Base-by-base conservation (phyloP, 768 basidiomycete genomes). In the Boletus insuetus region DNA sequence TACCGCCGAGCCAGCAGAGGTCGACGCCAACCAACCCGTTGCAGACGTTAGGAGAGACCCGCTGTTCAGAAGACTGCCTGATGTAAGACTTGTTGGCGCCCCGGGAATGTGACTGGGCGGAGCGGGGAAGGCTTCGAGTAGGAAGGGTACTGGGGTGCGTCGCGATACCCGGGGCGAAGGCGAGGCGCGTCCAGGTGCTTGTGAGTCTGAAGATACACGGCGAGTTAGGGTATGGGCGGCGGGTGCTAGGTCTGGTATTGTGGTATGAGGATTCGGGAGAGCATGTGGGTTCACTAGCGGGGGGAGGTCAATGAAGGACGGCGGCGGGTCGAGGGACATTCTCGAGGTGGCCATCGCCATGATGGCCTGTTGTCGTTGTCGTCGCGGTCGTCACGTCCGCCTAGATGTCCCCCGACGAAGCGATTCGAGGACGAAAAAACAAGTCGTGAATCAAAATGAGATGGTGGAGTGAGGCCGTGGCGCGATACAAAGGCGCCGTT, bases 91-190 rank as follows among this genome's bases (percentile, higher is more conserved):
- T 17, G 55, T 29, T 42, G 68, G 64, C 2, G 69, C 61, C 0
- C 64, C 69, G 26, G 66, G 71, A 26, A 67, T 71, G 46, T 69
- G 69, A 46, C 73, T 70, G 3, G 69, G 76, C 3, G 69, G 74
- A 2, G 60, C 62, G 12, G 75, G 73, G 20, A 74, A 76, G 5
- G 76, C 68, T 49, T 72, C 74, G 42, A 72, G 74, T 20, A 69
- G 70, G 49, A 65, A 70, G 14, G 76, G 76, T 1, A 68, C 66
- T 2, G 64, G 64, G 2, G 64, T 66, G 42, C 68, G 71, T 8
- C 69, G 72, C n/a, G 67, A 54, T 53, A 69, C 43, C 19, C 70
- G 62, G 26, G 59, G 44, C 9, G 65, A 46, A 6, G 68, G 65
- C 1, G 67, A 68, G 17, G 67, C 58, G 44, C 65, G 66, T 14